phyloP scores from a whole-genome alignment of 1,139 yeast species.

The Saccharomyces hybrid region DNA sequence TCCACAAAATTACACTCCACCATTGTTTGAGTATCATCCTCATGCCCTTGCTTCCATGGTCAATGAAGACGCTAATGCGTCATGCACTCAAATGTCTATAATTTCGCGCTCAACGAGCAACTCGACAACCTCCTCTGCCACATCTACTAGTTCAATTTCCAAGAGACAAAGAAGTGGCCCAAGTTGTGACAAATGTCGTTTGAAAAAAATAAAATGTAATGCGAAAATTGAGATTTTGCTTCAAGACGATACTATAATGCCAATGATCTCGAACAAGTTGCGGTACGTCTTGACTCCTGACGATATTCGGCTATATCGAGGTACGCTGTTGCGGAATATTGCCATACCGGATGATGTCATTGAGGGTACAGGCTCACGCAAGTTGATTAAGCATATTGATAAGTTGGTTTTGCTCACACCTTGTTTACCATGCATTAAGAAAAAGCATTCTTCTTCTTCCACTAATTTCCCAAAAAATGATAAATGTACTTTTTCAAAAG shows the following conservation, averaged over 20 bases:
- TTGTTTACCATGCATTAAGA: conserved; percentile 25
- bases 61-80: neutral
- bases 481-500: conserved; percentile 22
- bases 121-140: neutral
- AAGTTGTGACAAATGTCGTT: conserved; percentile 63
- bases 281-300: conserved; percentile 15
- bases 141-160: conserved; percentile 1
- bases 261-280: conserved; percentile 10
- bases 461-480: neutral
- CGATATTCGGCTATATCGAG: conserved; percentile 9
- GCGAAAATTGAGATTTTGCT: conserved; percentile 44
- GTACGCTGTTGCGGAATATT: conserved; percentile 6
- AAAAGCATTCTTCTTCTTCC: conserved; percentile 5
- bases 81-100: neutral
- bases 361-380: neutral
- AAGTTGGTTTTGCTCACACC: conserved; percentile 26
- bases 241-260: conserved; percentile 20
- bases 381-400: conserved; percentile 26
- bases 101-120: neutral
- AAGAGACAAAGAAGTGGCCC: conserved; percentile 68
- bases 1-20: conserved; percentile 3
- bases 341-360: conserved; percentile 4
- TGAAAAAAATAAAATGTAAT: conserved; percentile 66
- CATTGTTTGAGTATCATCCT: neutral
- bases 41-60: neutral